Evolutionary conservation across 306 rosid species (phyloP).

Genomic region (Psophocarpus tetragonolobus): DNA sequence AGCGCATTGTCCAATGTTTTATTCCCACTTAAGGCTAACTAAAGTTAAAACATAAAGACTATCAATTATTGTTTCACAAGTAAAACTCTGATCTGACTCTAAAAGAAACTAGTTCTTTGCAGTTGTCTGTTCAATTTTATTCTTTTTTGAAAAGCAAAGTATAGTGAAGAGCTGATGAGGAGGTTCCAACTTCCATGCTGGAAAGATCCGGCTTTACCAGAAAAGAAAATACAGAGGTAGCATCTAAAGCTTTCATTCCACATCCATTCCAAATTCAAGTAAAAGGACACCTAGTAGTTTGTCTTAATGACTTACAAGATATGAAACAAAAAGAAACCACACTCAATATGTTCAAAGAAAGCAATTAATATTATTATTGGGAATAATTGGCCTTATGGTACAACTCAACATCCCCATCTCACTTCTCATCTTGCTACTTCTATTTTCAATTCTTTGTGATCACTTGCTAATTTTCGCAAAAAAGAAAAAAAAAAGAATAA

Average conservation of each 20-base stretch:
- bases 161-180: constrained; percentile 32
- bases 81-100: constrained; percentile 34
- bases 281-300: constrained; percentile 29
- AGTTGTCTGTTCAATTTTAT: not conserved
- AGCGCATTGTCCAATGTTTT: not conserved
- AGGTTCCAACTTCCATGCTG: constrained; percentile 52
- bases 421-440: constrained; percentile 45
- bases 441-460: constrained; percentile 22
- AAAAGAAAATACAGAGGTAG: constrained; percentile 36
- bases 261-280: constrained; percentile 21
- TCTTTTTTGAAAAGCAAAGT: no score
- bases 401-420: constrained; percentile 52
- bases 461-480: constrained; percentile 39
- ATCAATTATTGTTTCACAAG: constrained; percentile 48
- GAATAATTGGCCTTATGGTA: constrained; percentile 40
- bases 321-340: constrained; percentile 38
- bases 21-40: not conserved
- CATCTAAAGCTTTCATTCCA: constrained; percentile 45
- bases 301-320: constrained; percentile 21
- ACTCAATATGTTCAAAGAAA: constrained; percentile 42
- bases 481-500: constrained; percentile 46
- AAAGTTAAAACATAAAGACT: not conserved
- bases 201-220: constrained; percentile 74
- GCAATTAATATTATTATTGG: constrained; percentile 26
- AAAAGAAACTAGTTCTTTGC: constrained; percentile 9